These are phyloP conservation scores for Rostrohypoxylon terebratum DNA, from an alignment of 495 filamentous ascomycete genomes.

Conservation along the genomic window DNA sequence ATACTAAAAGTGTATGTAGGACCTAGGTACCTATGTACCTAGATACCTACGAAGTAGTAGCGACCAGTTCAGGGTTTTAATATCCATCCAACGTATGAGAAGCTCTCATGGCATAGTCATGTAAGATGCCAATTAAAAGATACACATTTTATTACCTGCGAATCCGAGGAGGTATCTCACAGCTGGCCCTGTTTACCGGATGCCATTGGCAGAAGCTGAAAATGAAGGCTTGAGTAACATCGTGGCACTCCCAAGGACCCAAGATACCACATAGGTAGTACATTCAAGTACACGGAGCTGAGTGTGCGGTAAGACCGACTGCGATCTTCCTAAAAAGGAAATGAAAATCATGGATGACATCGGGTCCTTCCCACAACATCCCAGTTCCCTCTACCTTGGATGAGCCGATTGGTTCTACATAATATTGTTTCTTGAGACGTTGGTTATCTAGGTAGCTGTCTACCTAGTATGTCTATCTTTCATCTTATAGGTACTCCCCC, in stretches of 20 bases:
- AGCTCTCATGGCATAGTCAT: not conserved
- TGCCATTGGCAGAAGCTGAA: constrained; percentile 15
- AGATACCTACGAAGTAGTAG: too few species aligned
- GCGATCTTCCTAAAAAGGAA: constrained; percentile 29
- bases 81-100: not conserved
- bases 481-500: not conserved
- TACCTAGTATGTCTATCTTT: too few species aligned
- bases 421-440: not conserved
- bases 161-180: not conserved
- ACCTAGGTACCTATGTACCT: not conserved
- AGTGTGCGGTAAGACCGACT: constrained; percentile 28
- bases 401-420: constrained; percentile 12
- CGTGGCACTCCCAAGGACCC: not conserved
- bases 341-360: constrained; percentile 21
- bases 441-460: too few species aligned
- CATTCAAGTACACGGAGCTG: constrained; percentile 2
- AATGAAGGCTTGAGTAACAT: constrained; percentile 17
- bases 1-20: too few species aligned
- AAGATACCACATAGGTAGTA: constrained; percentile 1
- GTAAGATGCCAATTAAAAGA: not conserved
- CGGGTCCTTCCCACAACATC: constrained; percentile 20
- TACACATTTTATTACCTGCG: not conserved
- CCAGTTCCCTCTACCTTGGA: constrained; percentile 18
- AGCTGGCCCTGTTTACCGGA: constrained; percentile 9
- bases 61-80: not conserved